Evolutionary conservation across 2,329 filamentous ascomycete genomes (phyloP).

Genomic region (Colletotrichum gigasporum): DNA sequence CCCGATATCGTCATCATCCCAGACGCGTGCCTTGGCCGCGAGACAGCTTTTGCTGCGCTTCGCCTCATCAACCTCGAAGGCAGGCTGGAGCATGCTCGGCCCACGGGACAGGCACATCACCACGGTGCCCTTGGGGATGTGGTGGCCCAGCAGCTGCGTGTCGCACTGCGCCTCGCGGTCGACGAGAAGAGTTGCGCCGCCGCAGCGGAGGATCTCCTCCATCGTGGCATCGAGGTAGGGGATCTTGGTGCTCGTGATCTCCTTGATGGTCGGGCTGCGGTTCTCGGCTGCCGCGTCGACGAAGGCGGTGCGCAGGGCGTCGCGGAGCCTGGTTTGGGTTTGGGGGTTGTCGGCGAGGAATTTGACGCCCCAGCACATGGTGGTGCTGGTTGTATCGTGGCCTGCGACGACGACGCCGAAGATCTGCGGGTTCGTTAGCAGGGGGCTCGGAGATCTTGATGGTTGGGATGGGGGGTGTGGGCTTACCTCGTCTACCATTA

Average conservation of each 20-base stretch:
- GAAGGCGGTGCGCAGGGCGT: background rate
- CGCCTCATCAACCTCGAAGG: constrained; percentile 39
- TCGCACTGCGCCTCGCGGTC: constrained; percentile 42
- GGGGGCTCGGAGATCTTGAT: no score
- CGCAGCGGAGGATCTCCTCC: constrained; percentile 46
- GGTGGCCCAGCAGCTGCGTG: constrained; percentile 43
- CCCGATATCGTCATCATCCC: constrained; percentile 42
- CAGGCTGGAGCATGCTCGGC: constrained; percentile 39
- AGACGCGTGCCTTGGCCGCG: constrained; percentile 38
- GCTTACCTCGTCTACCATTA: constrained; percentile 24
- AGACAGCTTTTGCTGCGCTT: constrained; percentile 37
- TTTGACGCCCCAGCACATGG: constrained; percentile 41
- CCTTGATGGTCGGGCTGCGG: constrained; percentile 40
- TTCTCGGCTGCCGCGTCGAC: constrained; percentile 31
- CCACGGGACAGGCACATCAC: constrained; percentile 40
- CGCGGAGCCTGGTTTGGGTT: constrained; percentile 10
- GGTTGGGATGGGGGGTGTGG: no score
- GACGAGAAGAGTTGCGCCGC: constrained; percentile 40
- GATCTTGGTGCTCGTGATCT: constrained; percentile 38
- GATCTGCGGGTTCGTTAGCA: constrained; percentile 23
- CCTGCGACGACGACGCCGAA: constrained; percentile 42
- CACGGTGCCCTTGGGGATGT: constrained; percentile 45
- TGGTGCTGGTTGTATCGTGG: constrained; percentile 40
- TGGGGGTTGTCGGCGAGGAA: constrained; percentile 19
- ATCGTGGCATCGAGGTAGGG: constrained; percentile 49